These are phyloP conservation scores for Samsoniella hepiali DNA, from an alignment of 2,329 filamentous ascomycete genomes.

Conservation along the genomic window DNA sequence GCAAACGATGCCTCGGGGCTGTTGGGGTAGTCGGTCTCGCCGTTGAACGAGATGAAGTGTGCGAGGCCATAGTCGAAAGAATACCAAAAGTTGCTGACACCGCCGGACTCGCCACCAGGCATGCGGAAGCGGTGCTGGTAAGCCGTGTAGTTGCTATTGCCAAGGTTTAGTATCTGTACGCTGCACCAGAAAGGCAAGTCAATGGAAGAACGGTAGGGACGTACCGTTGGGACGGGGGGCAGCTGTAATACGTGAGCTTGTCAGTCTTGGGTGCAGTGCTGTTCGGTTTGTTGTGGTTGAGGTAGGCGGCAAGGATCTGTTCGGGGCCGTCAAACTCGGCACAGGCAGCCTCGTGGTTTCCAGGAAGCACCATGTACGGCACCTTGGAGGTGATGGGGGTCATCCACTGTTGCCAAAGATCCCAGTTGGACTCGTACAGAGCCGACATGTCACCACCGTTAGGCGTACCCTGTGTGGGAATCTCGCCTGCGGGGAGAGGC, in stretches of 20 bases:
- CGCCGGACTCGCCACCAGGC: slow-evolving; percentile 45
- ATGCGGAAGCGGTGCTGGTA: slow-evolving; percentile 51
- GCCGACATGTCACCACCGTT: slow-evolving; percentile 47
- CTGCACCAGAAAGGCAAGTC: background rate
- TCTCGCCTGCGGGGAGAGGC: slow-evolving; percentile 44
- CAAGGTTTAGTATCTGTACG: background rate
- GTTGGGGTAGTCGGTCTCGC: slow-evolving; percentile 49
- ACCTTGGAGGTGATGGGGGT: slow-evolving; percentile 39
- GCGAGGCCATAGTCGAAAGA: slow-evolving; percentile 53
- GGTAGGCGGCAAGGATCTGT: slow-evolving; percentile 44
- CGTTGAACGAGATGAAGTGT: slow-evolving; percentile 47
- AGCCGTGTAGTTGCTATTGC: slow-evolving; percentile 44
- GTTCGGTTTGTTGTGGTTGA: slow-evolving; percentile 43
- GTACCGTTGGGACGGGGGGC: slow-evolving; percentile 43
- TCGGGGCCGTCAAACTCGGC: slow-evolving; percentile 45
- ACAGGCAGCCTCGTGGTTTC: slow-evolving; percentile 49
- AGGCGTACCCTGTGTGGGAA: slow-evolving; percentile 44
- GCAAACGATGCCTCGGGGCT: slow-evolving; percentile 45
- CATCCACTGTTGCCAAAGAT: slow-evolving; percentile 51
- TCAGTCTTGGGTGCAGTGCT: slow-evolving; percentile 33
- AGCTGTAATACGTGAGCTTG: slow-evolving; percentile 49
- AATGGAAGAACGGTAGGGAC: background rate
- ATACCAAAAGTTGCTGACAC: slow-evolving; percentile 53
- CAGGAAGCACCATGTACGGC: slow-evolving; percentile 48
- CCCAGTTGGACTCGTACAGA: slow-evolving; percentile 50